Conservation (phyloP, 78 protist species). For the Dictyostelium purpureum region DNA sequence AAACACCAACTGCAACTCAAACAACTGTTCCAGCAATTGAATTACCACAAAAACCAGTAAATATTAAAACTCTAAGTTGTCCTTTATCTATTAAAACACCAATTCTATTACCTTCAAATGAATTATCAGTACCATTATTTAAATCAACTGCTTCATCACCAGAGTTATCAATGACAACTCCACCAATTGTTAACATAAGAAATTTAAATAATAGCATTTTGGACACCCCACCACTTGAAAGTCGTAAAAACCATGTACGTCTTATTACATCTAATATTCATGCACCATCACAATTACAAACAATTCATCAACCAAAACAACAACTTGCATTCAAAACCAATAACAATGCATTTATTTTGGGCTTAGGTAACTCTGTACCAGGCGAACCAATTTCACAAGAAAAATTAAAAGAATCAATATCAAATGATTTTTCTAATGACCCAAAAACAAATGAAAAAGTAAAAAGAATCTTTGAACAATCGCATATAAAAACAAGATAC, state of each 20-base stretch:
- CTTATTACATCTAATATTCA: not conserved
- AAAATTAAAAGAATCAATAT: not conserved
- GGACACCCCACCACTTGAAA: not conserved
- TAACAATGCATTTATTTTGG: slow-evolving; percentile 27
- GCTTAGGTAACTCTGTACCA: slow-evolving; percentile 53
- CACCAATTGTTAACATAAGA: not conserved
- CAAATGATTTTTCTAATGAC: slow-evolving; percentile 33
- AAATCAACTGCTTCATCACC: not conserved
- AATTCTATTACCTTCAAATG: not conserved
- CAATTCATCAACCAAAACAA: not conserved
- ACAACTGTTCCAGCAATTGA: not conserved
- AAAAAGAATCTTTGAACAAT: slow-evolving; percentile 32
- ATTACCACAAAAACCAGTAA: not conserved
- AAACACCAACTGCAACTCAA: not conserved
- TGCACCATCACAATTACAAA: not conserved
- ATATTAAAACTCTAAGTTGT: not conserved
- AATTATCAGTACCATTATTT: not conserved
- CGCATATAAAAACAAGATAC: slow-evolving; percentile 50
- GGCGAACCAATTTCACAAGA: slow-evolving; percentile 30
- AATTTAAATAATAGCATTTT: not conserved
- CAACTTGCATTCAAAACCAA: not conserved
- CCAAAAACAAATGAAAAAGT: slow-evolving; percentile 31
- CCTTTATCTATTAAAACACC: not conserved
- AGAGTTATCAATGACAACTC: not conserved
- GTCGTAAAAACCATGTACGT: not conserved